A percentile compares a stretch with the other conserved stretches of the same genome.
Conservation (phyloP, 306 rosid species). For the Pachyrhizus erosus region DNA sequence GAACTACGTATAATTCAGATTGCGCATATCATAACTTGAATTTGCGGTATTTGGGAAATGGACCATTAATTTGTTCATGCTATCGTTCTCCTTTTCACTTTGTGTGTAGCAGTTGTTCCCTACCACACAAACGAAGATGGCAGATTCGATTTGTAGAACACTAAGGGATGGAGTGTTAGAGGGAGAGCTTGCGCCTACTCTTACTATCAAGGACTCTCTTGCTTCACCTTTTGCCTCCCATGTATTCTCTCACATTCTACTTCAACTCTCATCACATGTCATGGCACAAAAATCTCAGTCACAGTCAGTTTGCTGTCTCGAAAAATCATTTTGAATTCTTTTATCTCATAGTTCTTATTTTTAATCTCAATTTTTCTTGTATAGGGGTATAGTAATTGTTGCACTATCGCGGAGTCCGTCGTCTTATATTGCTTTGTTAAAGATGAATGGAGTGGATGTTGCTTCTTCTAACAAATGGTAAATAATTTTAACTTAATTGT, state of each 20-base stretch:
- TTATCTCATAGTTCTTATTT: not conserved
- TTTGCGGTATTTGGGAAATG: not conserved
- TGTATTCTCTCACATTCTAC: slow-evolving; percentile 67
- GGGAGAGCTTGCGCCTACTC: slow-evolving; percentile 89
- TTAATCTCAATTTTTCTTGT: slow-evolving; percentile 11
- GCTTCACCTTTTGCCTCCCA: slow-evolving; percentile 70
- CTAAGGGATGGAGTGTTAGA: slow-evolving; percentile 80
- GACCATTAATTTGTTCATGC: not conserved
- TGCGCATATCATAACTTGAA: not conserved
- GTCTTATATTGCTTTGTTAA: slow-evolving; percentile 61
- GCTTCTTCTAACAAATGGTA: slow-evolving; percentile 70
- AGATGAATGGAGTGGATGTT: slow-evolving; percentile 57
- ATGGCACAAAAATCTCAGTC: slow-evolving; percentile 76
- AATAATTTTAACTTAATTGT: not conserved
- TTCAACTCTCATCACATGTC: slow-evolving; percentile 66
- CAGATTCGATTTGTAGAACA: slow-evolving; percentile 73
- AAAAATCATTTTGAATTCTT: not conserved
- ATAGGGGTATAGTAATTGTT: slow-evolving; percentile 74
- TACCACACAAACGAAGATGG: slow-evolving; percentile 52
- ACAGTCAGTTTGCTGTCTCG: slow-evolving; percentile 52
- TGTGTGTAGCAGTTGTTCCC: not conserved
- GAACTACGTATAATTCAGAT: not conserved
- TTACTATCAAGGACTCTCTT: slow-evolving; percentile 74
- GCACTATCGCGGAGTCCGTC: slow-evolving; percentile 78
- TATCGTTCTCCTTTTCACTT: not conserved